Conservation (phyloP, 2,329 filamentous ascomycete genomes). For the Verticillium tricorpus region DNA sequence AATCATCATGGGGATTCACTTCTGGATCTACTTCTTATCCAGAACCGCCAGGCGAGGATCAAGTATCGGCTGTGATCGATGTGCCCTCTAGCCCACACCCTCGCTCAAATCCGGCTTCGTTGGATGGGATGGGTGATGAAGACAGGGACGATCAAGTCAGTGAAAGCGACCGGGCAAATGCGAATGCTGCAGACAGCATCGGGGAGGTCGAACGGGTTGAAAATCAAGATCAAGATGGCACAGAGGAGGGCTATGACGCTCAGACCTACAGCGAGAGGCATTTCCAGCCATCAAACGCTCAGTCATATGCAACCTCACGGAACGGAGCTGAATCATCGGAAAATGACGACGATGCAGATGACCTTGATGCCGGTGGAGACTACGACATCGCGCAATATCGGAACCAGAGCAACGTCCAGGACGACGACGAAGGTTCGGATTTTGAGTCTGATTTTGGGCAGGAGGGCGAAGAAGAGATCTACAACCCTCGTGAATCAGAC, state of each 20-base stretch:
- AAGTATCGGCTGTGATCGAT: not conserved
- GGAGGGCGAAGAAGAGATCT: conserved; percentile 7
- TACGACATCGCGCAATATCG: conserved; percentile 13
- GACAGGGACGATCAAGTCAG: not conserved
- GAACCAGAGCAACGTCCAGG: conserved; percentile 14
- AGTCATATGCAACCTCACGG: not conserved
- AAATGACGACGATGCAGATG: conserved; percentile 8
- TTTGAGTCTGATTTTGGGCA: conserved; percentile 13
- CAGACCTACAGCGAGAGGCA: conserved; percentile 7
- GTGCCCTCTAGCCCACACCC: not conserved
- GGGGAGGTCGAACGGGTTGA: conserved; percentile 7
- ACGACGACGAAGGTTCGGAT: conserved; percentile 13
- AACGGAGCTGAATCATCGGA: not conserved
- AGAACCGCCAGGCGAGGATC: not conserved
- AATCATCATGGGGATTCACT: conserved; percentile 8
- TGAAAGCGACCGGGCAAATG: not conserved
- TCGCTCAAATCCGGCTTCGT: not conserved
- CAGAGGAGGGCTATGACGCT: not conserved
- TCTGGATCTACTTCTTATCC: not conserved
- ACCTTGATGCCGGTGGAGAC: conserved; percentile 9
- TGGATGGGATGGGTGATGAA: not conserved
- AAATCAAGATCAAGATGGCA: conserved; percentile 4
- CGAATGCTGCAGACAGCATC: not conserved
- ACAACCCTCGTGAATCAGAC: conserved; percentile 4
- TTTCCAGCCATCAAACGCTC: not conserved